Evolutionary conservation across 192 early-diverging fungal species (phyloP).

Genomic region (Coemansia sp.): DNA sequence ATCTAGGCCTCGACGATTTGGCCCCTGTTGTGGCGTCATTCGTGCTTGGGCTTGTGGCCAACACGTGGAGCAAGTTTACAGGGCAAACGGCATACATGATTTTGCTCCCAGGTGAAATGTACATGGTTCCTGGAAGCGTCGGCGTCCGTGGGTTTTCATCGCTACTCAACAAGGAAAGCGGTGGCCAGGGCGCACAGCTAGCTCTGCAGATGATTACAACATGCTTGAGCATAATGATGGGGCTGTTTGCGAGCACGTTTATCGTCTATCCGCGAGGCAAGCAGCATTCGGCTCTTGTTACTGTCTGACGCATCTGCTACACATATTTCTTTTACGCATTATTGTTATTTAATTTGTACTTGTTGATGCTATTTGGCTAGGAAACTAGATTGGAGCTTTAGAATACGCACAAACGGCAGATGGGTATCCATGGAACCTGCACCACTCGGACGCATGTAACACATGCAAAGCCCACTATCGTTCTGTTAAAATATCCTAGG

Average conservation of each 20-base stretch:
- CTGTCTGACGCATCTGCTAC: constrained; percentile 19
- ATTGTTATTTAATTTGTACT: constrained; percentile 21
- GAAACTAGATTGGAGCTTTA: too few species aligned
- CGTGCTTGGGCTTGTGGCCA: constrained; percentile 76
- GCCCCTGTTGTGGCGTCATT: constrained; percentile 70
- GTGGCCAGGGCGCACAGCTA: constrained; percentile 53
- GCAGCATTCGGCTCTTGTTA: constrained; percentile 42
- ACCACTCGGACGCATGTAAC: too few species aligned
- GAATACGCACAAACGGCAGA: too few species aligned
- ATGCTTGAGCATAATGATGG: constrained; percentile 69
- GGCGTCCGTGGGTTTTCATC: constrained; percentile 67
- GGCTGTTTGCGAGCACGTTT: constrained; percentile 67
- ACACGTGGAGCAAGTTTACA: constrained; percentile 73
- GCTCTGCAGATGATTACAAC: constrained; percentile 63
- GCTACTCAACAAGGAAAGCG: constrained; percentile 58
- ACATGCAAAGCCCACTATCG: too few species aligned
- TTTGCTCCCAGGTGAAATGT: constrained; percentile 76
- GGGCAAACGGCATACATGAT: constrained; percentile 75
- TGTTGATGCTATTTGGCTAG: background rate
- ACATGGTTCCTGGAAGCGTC: constrained; percentile 82
- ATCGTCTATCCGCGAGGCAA: constrained; percentile 60
- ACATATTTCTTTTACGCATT: background rate
- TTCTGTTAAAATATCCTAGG: too few species aligned
- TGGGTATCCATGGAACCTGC: too few species aligned
- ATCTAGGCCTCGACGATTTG: constrained; percentile 60